These are phyloP conservation scores for Bauhinia variegata DNA, from an alignment of 306 rosid species.

Conservation along the genomic window DNA sequence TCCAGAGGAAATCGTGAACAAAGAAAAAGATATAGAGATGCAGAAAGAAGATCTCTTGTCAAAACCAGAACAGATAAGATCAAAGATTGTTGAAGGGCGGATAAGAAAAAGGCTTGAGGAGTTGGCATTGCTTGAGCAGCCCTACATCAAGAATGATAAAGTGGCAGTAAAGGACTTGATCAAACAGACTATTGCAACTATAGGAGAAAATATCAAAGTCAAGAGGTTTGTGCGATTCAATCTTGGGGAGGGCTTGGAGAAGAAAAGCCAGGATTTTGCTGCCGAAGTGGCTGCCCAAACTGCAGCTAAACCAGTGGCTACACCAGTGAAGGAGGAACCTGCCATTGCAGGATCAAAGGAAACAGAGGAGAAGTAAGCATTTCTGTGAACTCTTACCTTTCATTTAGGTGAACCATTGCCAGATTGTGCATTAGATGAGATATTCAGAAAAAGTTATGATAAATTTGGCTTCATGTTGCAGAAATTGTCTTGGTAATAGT, in stretches of 20 bases:
- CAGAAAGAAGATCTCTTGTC: slow-evolving; percentile 95
- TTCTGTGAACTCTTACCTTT: slow-evolving; percentile 12
- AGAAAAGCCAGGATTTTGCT: slow-evolving; percentile 96
- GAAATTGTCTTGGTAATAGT: no score
- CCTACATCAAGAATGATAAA: slow-evolving; percentile 90
- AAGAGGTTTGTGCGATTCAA: slow-evolving; percentile 89
- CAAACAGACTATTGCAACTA: slow-evolving; percentile 92
- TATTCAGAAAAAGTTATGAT: no score
- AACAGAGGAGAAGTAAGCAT: slow-evolving; percentile 68
- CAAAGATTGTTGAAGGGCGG: slow-evolving; percentile 91
- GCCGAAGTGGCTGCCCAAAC: slow-evolving; percentile 99
- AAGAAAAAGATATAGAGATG: slow-evolving; percentile 92
- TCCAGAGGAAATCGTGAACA: slow-evolving; percentile 69
- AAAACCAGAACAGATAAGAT: slow-evolving; percentile 92
- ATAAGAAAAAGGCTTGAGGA: slow-evolving; percentile 93
- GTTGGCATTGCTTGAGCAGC: slow-evolving; percentile 92
- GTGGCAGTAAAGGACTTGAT: slow-evolving; percentile 79
- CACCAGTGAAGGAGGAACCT: slow-evolving; percentile 59
- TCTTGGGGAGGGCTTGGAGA: slow-evolving; percentile 98
- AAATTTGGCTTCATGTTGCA: no score
- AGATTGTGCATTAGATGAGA: no score
- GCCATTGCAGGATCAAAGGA: slow-evolving; percentile 57
- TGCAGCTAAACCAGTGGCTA: slow-evolving; percentile 58
- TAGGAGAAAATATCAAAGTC: slow-evolving; percentile 96
- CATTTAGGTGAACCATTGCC: neutral